These are phyloP conservation scores for Leishmania aethiopica DNA, from an alignment of 208 protist species.

Conservation along the genomic window DNA sequence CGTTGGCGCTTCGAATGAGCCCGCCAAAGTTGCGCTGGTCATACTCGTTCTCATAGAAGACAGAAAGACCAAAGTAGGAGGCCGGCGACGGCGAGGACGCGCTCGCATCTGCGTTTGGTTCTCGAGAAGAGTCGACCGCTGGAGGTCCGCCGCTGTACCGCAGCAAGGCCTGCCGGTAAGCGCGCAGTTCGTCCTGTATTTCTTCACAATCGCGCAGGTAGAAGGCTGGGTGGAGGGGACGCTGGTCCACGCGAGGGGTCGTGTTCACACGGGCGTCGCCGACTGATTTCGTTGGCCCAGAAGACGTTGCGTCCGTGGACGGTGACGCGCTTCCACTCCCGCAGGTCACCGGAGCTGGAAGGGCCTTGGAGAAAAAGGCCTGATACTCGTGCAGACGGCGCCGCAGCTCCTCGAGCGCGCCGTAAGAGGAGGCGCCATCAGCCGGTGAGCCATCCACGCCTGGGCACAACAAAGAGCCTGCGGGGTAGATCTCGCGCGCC, in stretches of 20 bases:
- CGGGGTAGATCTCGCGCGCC: constrained; percentile 25
- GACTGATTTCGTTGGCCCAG: not conserved
- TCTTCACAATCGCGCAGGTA: constrained; percentile 14
- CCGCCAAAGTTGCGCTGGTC: constrained; percentile 90
- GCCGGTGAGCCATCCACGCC: not conserved
- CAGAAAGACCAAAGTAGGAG: constrained; percentile 66
- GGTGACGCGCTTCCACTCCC: not conserved
- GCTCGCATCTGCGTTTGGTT: not conserved
- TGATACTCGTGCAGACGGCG: constrained; percentile 21
- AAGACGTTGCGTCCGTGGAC: no score
- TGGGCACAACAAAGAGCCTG: not conserved
- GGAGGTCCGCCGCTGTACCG: constrained; percentile 25
- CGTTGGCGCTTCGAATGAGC: constrained; percentile 86
- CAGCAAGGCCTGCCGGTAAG: constrained; percentile 41
- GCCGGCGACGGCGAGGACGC: not conserved
- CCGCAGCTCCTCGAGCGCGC: constrained; percentile 7
- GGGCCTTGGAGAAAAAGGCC: constrained; percentile 16
- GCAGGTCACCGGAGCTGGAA: constrained; percentile 12
- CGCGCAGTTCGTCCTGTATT: constrained; percentile 16
- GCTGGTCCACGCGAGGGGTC: constrained; percentile 58
- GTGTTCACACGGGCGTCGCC: constrained; percentile 18
- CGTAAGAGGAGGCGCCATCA: not conserved
- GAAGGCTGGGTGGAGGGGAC: constrained; percentile 81
- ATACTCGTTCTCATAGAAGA: constrained; percentile 86
- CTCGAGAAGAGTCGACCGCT: no score